Evolutionary conservation across 1,284 basidiomycete genomes (phyloP), one percentile per base, ranked within the genome.

Genomic region (Cystobasidiaceae sp.): DNA sequence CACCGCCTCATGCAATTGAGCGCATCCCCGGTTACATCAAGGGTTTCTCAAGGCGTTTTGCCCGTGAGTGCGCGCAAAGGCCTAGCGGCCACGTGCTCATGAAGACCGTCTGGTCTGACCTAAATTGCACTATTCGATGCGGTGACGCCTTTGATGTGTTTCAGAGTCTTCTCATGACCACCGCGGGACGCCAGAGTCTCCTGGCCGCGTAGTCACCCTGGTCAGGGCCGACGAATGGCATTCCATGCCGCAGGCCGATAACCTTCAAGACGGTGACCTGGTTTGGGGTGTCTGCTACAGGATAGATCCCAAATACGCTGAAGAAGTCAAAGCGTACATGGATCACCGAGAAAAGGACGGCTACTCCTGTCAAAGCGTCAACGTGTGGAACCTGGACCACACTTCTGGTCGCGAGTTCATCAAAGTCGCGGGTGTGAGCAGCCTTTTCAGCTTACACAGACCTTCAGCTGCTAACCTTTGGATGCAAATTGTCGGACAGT

Each of bases 341-440:
- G 90, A 90, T 87, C 74, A 89, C 73, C 80, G 90, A 66, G 89
- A 91, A 79, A 90, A 90, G 82, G 85, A 88, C 71, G 87, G 87
- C n/a, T 88, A 88, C 75, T 86, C 85, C 4, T 78, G 85, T 72
- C 84, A 87, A 71, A 79, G 78, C 8, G 72, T 87, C 33, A 82
- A 87, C 71, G 80, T 88, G 19, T 83, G 84, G 72, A 81, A 81
- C n/a, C 69, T 84, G 33, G 46, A 63, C 5, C 21, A 7, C 3
- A 25, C 25, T n/a, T n/a, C n/a, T 37, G 62, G 9, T 52, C 86
- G 39, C 7, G 61, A 64, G 27, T 25, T 21, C 4, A 28, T 64
- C n/a, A 41, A 43, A 4, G 52, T 49, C 11, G 15, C 25, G 28
- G 21, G 32, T 17, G 61, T 64, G 28, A 19, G 44, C 34, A 4